These are phyloP conservation scores for Zymoseptoria crescenta DNA, from an alignment of 2,329 filamentous ascomycete genomes.

Conservation along the genomic window DNA sequence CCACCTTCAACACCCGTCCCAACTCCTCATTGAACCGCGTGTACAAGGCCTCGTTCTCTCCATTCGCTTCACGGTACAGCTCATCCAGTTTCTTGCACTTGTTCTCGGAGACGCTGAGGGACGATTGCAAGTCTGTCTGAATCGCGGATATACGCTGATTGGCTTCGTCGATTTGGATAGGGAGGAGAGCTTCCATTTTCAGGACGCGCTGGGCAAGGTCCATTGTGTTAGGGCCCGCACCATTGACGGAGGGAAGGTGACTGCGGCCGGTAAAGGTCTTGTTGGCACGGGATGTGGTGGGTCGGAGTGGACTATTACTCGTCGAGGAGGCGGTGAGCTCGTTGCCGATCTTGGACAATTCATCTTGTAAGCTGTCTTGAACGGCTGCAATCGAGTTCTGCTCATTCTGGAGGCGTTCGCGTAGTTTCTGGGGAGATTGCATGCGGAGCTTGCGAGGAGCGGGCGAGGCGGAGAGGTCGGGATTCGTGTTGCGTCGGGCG, in stretches of 20 bases:
- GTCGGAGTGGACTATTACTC: slow-evolving; percentile 13
- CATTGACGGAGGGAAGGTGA: slow-evolving; percentile 7
- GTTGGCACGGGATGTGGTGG: slow-evolving; percentile 10
- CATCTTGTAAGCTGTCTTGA: slow-evolving; percentile 62
- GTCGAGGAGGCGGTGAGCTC: slow-evolving; percentile 54
- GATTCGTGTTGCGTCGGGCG: slow-evolving; percentile 11
- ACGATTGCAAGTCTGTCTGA: slow-evolving; percentile 62
- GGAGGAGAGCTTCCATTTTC: slow-evolving; percentile 60
- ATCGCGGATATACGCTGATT: slow-evolving; percentile 55
- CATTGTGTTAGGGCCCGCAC: slow-evolving; percentile 25
- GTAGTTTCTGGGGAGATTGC: slow-evolving; percentile 58
- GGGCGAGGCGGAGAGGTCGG: slow-evolving; percentile 3
- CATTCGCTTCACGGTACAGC: slow-evolving; percentile 76
- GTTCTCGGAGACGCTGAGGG: slow-evolving; percentile 62
- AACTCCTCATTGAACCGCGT: slow-evolving; percentile 89
- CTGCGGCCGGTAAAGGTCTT: slow-evolving; percentile 15
- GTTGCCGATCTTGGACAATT: slow-evolving; percentile 71
- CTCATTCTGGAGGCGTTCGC: slow-evolving; percentile 77
- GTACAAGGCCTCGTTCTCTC: slow-evolving; percentile 89
- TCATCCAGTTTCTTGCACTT: slow-evolving; percentile 80
- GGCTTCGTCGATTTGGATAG: slow-evolving; percentile 51
- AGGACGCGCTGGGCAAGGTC: slow-evolving; percentile 52
- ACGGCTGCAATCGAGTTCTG: slow-evolving; percentile 65
- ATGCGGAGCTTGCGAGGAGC: slow-evolving; percentile 49
- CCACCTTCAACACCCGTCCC: slow-evolving; percentile 68